Conservation (phyloP, 164 flowering plant species). For the Magnolia changhungtana region DNA sequence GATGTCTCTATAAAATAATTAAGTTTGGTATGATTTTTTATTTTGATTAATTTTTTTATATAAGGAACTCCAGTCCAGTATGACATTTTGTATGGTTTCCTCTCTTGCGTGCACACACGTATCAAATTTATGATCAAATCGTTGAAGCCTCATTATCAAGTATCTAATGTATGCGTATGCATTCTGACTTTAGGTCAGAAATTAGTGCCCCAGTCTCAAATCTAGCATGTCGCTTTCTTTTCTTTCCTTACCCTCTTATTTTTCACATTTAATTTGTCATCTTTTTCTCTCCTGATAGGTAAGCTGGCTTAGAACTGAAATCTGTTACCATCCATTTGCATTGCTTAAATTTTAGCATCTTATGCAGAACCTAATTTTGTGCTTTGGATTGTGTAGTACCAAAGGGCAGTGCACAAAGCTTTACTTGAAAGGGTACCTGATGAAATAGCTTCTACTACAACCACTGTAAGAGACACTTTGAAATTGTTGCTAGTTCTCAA, state of each 20-base stretch:
- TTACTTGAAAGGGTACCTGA: constrained; percentile 82
- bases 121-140: no score
- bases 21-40: no score
- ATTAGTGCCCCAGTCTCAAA: neutral
- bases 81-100: no score
- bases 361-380: neutral
- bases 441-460: constrained; percentile 50
- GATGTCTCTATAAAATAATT: no score
- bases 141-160: no score
- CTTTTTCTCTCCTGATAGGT: neutral
- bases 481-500: neutral
- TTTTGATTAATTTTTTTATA: no score
- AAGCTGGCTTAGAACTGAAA: neutral
- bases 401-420: constrained; percentile 83
- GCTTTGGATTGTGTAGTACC: constrained; percentile 50
- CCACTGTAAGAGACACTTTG: constrained; percentile 52
- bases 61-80: no score
- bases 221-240: neutral
- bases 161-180: no score
- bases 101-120: no score
- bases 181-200: no score
- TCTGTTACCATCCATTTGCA: neutral
- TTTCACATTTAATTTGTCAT: neutral
- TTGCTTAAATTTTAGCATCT: neutral
- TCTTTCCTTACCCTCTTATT: neutral